A percentile compares a stretch with the other conserved stretches of the same genome.
These are phyloP conservation scores for Saccharomycopsis phalli DNA, from an alignment of 1,139 yeast genomes.

Conservation along the genomic window DNA sequence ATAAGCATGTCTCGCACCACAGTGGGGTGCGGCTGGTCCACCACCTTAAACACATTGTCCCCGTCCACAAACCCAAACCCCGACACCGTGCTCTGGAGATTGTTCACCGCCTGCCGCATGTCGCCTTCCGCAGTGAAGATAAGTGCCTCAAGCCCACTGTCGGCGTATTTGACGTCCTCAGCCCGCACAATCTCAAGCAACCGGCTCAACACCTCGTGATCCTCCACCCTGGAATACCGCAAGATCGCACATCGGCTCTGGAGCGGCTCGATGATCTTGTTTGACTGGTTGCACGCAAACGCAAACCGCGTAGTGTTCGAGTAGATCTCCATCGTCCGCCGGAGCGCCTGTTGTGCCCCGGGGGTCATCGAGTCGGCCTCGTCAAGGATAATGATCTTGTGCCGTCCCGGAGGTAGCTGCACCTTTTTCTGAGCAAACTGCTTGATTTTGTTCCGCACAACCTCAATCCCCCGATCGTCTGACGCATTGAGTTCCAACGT, in stretches of 20 bases:
- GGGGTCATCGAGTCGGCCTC: conserved; percentile 99
- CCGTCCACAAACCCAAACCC: conserved; percentile 89
- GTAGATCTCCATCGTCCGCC: conserved; percentile 95
- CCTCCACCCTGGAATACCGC: conserved; percentile 71
- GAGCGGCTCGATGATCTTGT: conserved; percentile 90
- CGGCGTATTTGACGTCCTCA: conserved; percentile 71
- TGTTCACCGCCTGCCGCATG: conserved; percentile 96
- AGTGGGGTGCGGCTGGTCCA: conserved; percentile 93
- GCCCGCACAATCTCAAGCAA: conserved; percentile 59
- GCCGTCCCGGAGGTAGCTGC: conserved; percentile 63
- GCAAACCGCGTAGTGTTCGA: conserved; percentile 94
- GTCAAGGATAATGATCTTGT: conserved; percentile 83
- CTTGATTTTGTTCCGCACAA: conserved; percentile 86
- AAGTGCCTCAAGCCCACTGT: conserved; percentile 88
- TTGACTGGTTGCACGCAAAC: conserved; percentile 92
- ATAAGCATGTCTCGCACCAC: conserved; percentile 69
- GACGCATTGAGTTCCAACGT: conserved; percentile 91
- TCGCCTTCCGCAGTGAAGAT: conserved; percentile 98
- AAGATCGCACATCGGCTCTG: conserved; percentile 96
- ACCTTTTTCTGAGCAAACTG: conserved; percentile 92
- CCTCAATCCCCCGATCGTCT: conserved; percentile 94
- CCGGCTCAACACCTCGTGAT: conserved; percentile 76
- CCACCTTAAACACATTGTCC: conserved; percentile 88
- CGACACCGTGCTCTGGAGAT: conserved; percentile 85
- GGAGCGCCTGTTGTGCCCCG: conserved; percentile 94